Percentiles rank a stretch among this genome's conserved stretches.
These are phyloP conservation scores for Beauveria scarabaeidicola DNA, from an alignment of 2,329 filamentous ascomycete genomes.

Conservation along the genomic window DNA sequence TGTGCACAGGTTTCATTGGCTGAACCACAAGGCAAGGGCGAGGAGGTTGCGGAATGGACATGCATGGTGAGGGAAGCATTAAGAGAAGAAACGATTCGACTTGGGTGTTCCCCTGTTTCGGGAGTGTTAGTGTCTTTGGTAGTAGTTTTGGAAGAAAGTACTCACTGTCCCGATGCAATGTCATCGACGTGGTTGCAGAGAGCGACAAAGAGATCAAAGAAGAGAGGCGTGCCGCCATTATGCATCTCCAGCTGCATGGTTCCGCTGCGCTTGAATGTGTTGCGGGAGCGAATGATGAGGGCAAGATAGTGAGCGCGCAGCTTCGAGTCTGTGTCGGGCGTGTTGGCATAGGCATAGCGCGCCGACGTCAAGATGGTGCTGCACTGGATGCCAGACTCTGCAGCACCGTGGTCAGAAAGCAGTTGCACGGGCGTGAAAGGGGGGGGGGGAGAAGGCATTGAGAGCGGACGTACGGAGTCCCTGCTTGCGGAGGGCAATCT, in stretches of 20 bases:
- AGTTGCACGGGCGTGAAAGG: no score
- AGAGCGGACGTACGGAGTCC: constrained; percentile 57
- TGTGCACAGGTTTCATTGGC: background rate
- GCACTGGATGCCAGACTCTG: constrained; percentile 70
- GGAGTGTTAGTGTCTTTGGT: background rate
- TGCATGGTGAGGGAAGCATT: background rate
- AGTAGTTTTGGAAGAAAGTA: constrained; percentile 10
- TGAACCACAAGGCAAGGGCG: background rate
- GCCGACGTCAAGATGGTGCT: constrained; percentile 79
- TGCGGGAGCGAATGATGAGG: constrained; percentile 79
- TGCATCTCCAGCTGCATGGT: constrained; percentile 97
- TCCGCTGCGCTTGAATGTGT: constrained; percentile 85
- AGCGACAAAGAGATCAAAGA: constrained; percentile 90
- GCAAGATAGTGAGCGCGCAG: constrained; percentile 85
- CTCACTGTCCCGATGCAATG: constrained; percentile 49
- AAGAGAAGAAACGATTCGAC: constrained; percentile 36
- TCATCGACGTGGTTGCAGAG: constrained; percentile 85
- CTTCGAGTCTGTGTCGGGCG: constrained; percentile 84
- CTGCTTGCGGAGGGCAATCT: constrained; percentile 78
- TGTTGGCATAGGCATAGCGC: constrained; percentile 83
- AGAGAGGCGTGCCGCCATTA: constrained; percentile 69
- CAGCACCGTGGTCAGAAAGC: constrained; percentile 4
- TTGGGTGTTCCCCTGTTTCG: constrained; percentile 32
- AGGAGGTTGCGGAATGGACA: background rate
- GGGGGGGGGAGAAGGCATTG: background rate